Evolutionary conservation across 2,329 filamentous ascomycete species (phyloP), one percentile per base, ranked within the genome.

Genomic region (Dryadomyces quercus-mongolicae): DNA sequence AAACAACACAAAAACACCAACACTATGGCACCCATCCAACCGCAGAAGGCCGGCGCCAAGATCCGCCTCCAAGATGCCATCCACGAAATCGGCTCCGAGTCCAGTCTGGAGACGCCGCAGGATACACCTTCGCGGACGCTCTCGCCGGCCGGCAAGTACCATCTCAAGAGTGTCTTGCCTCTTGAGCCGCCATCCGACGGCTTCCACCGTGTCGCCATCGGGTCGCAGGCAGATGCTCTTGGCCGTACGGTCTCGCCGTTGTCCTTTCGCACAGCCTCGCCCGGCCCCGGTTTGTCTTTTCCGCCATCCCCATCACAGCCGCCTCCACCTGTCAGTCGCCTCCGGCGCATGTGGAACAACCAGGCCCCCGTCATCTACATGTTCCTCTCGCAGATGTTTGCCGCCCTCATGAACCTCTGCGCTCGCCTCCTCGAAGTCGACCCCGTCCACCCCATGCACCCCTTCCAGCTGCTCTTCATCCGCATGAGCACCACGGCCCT

Each of bases 351-450:
- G 59, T 89, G 85, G 84, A 59, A 68, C 5, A 70, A 73, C 53
- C 90, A 93, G 62, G 84, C 85, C 60, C 86, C 87, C 2, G 76
- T 91, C 20, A 72, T 85, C 21, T 73, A 90, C 47, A 87, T 95
- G 46, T 72, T 90, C 18, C 57, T 84, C 2, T 79, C 88, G 0
- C 89, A 95, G 67, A 71, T 93, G 40, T 95, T 95, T 61, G 88
- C 85, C 1, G 83, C 85, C 0, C 68, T 87, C 52, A 95, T 95
- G 91, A 94, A 93, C 65, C 80, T 94, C 10, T 82, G 82, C 44
- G 87, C 88, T 0, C 77, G 89, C 20, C 67, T 92, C 12, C 72
- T 95, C 43, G 88, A 94, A 65, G 74, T 85, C 18, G 74, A 86
- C 59, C 42, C 40, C 10, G 84, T 80, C 54, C 75, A 82, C 49